Evolutionary conservation across 1,284 basidiomycete species (phyloP).

Genomic region (Austroboletus rostrupii): DNA sequence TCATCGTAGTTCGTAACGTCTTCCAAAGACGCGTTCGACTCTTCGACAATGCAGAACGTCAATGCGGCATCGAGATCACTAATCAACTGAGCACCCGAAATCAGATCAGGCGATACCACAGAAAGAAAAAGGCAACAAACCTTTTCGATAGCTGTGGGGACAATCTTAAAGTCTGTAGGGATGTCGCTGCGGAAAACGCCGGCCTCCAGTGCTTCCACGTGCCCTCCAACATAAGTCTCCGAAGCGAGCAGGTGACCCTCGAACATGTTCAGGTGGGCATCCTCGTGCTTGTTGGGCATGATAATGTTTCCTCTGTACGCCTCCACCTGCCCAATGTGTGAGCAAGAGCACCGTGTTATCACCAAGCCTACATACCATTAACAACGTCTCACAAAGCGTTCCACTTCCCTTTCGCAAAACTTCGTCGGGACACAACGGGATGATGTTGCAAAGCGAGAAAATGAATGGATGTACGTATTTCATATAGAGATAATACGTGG

Average conservation of each 20-base stretch:
- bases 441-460: constrained; percentile 99
- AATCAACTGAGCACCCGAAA: constrained; percentile 62
- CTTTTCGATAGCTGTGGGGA: constrained; percentile 82
- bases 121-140: constrained; percentile 39
- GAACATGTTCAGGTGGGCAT: constrained; percentile 88
- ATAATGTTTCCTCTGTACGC: constrained; percentile 90
- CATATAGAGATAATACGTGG: constrained; percentile 99
- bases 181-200: constrained; percentile 99
- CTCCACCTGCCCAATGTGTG: constrained; percentile 70
- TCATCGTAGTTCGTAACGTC: constrained; percentile 95
- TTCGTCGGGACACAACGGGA: constrained; percentile 95
- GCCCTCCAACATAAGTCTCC: constrained; percentile 98
- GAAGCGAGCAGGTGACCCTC: constrained; percentile 95
- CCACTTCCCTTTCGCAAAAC: constrained; percentile 95
- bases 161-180: constrained; percentile 91
- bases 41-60: constrained; percentile 85
- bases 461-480: constrained; percentile 99
- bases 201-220: constrained; percentile 97
- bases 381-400: constrained; percentile 93
- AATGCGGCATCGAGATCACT: constrained; percentile 92
- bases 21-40: constrained; percentile 79
- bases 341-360: neutral
- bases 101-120: constrained; percentile 2
- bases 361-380: constrained; percentile 72
- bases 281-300: constrained; percentile 98